These are phyloP conservation scores for Ceratobasidium sp. DNA, from an alignment of 1,284 basidiomycete species.

Conservation along the genomic window DNA sequence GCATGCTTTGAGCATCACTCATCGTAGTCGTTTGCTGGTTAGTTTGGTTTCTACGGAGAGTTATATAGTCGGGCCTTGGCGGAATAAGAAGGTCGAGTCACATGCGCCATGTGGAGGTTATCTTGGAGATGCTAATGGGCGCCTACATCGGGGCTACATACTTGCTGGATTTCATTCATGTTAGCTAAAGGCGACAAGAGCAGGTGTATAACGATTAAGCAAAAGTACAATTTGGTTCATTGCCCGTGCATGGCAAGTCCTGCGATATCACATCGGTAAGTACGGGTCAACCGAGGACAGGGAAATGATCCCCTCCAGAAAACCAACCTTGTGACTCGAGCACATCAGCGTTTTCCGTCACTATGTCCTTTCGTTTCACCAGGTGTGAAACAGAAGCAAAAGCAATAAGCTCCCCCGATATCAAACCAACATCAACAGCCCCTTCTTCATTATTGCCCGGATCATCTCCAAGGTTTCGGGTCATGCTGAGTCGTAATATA, in stretches of 20 bases:
- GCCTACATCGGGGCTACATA: too few relatives aligned
- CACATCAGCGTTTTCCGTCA: constrained; percentile 31
- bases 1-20: not conserved
- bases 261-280: not conserved
- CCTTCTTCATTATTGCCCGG: not conserved
- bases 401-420: constrained; percentile 14
- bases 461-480: not conserved
- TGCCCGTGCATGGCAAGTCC: not conserved
- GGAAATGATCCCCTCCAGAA: not conserved
- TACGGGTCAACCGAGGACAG: too few relatives aligned
- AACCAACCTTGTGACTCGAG: constrained; percentile 5
- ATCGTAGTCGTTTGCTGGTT: too few relatives aligned
- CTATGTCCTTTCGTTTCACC: not conserved
- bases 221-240: too few relatives aligned
- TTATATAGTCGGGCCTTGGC: too few relatives aligned
- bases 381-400: constrained; percentile 29
- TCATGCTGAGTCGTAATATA: not conserved
- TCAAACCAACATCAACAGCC: not conserved
- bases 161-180: too few relatives aligned
- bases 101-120: too few relatives aligned
- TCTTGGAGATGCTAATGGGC: too few relatives aligned
- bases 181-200: too few relatives aligned
- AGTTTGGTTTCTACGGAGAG: too few relatives aligned
- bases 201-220: not conserved
- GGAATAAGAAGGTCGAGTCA: too few relatives aligned